Evolutionary conservation across 139 green algal species (phyloP).

Genomic region (Tetradesmus lagerheimii): DNA sequence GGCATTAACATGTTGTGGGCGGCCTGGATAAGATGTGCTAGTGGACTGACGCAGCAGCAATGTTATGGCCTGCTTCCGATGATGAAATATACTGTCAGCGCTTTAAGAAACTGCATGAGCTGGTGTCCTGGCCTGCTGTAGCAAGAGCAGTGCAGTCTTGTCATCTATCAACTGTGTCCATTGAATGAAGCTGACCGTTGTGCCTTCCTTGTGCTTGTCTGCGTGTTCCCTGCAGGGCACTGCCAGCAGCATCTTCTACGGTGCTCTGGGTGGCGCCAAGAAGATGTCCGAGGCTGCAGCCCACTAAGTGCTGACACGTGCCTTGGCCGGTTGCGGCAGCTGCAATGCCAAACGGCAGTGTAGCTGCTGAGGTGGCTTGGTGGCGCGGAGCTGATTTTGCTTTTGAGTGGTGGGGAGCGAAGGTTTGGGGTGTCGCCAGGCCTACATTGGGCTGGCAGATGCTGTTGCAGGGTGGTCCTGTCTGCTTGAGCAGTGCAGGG

Average conservation of each 20-base stretch:
- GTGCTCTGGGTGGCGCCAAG: constrained; percentile 21
- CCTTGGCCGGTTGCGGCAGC: no score
- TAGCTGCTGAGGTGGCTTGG: neutral
- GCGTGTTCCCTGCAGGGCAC: neutral
- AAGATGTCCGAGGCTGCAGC: constrained; percentile 20
- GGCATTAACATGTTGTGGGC: no score
- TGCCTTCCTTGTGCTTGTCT: neutral
- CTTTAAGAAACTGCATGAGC: no score
- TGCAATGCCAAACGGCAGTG: no score
- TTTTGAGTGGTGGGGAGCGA: neutral
- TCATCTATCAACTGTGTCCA: no score
- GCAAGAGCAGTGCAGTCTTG: no score
- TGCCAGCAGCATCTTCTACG: constrained; percentile 31
- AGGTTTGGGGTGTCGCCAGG: neutral
- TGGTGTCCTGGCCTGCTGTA: no score
- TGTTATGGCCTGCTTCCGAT: no score
- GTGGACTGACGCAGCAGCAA: no score
- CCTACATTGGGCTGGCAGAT: neutral
- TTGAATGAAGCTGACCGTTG: neutral
- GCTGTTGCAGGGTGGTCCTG: neutral
- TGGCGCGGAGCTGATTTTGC: neutral
- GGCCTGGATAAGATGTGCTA: no score
- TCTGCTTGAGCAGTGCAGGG: neutral
- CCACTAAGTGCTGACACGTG: neutral
- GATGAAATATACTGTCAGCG: no score